These are phyloP conservation scores for Kodamaea ohmeri DNA, from an alignment of 1,139 yeast genomes.

Conservation along the genomic window DNA sequence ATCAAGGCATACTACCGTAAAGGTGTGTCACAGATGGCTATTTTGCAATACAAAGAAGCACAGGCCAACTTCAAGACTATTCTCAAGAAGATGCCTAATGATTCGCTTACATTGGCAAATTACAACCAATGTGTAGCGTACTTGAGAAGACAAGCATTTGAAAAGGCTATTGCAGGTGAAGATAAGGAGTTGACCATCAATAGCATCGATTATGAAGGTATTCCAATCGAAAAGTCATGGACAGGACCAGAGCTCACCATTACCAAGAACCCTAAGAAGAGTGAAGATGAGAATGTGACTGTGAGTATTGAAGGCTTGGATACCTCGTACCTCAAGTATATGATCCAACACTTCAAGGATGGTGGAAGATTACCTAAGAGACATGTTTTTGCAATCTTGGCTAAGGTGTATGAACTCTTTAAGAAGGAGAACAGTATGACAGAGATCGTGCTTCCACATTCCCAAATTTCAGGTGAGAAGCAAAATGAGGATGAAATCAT, in stretches of 20 bases:
- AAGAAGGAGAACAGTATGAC: slow-evolving; percentile 69
- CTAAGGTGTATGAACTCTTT: slow-evolving; percentile 67
- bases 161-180: slow-evolving; percentile 78
- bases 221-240: slow-evolving; percentile 58
- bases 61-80: slow-evolving; percentile 66
- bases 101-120: slow-evolving; percentile 63
- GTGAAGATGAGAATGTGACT: slow-evolving; percentile 16
- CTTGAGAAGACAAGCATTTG: slow-evolving; percentile 76
- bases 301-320: slow-evolving; percentile 35
- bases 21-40: slow-evolving; percentile 79
- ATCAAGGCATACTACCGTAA: slow-evolving; percentile 80
- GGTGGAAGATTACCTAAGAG: slow-evolving; percentile 77
- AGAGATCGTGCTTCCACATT: slow-evolving; percentile 55
- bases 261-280: slow-evolving; percentile 15
- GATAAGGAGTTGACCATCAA: slow-evolving; percentile 36
- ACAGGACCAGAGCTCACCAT: slow-evolving; percentile 61
- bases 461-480: slow-evolving; percentile 22
- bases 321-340: slow-evolving; percentile 53
- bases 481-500: slow-evolving; percentile 21
- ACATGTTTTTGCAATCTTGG: slow-evolving; percentile 80
- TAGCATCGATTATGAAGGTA: slow-evolving; percentile 47
- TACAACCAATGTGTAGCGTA: slow-evolving; percentile 63
- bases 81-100: slow-evolving; percentile 63
- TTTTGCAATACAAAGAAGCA: slow-evolving; percentile 74
- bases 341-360: slow-evolving; percentile 66